Evolutionary conservation across 768 basidiomycete species (phyloP).

Genomic region (Hericium erinaceus): DNA sequence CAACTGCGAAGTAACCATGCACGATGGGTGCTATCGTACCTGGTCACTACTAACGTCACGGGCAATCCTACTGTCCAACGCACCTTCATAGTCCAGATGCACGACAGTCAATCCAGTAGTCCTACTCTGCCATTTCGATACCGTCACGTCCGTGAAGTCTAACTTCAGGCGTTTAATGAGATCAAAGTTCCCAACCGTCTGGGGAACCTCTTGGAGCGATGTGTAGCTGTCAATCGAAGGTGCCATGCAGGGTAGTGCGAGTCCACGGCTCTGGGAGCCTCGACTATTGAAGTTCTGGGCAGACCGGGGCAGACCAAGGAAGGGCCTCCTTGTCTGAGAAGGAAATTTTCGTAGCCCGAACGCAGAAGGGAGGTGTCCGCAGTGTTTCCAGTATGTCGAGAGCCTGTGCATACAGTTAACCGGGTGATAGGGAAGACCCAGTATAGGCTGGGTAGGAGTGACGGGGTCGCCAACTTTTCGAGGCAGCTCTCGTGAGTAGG

Average conservation of each 20-base stretch:
- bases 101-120: slow-evolving; percentile 84
- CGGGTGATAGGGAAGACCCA: no score
- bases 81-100: slow-evolving; percentile 86
- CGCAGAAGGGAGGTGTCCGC: not conserved
- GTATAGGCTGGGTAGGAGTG: no score
- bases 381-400: not conserved
- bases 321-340: not conserved
- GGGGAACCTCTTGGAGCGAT: not conserved
- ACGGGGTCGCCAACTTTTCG: no score
- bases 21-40: slow-evolving; percentile 63
- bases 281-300: no score
- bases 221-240: not conserved
- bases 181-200: slow-evolving; percentile 73
- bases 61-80: slow-evolving; percentile 9
- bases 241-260: slow-evolving; percentile 2
- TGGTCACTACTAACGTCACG: slow-evolving; percentile 2
- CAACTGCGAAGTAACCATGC: slow-evolving; percentile 84
- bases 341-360: not conserved
- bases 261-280: no score
- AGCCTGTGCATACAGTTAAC: not conserved
- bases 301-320: not conserved
- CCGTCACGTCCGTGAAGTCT: slow-evolving; percentile 67
- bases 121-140: slow-evolving; percentile 86
- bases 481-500: no score
- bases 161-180: slow-evolving; percentile 67